Evolutionary conservation across 2,329 filamentous ascomycete species (phyloP), one percentile per base, ranked within the genome.

Genomic region (Hypoxylon sp.): DNA sequence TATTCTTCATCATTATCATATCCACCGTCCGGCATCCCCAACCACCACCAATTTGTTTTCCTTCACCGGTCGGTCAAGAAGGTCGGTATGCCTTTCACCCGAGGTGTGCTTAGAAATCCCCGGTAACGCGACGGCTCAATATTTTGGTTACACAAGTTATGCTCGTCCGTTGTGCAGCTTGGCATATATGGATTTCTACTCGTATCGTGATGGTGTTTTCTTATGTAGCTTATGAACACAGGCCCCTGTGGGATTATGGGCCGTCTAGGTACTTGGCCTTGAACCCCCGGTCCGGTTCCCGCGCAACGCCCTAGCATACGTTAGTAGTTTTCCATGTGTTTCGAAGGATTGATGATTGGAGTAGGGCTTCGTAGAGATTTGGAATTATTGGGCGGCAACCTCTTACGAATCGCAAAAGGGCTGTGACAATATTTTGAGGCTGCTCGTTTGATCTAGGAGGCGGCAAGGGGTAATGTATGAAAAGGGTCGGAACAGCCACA

Each of bases 281-380:
- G 47, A 55, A 55, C 51, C 55, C 55, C 55, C 47, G 55, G 55
- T 58, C 51, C 55, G 55, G 55, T 55, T 58, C 48, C 55, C 55
- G 55, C 55, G 55, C 47, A 55, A 58, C 35, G 47, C 47, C 55
- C 51, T 55, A 55, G 51, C 47, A 47, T 51, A 38, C 43, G 32
- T 51, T 46, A 42, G 43, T 46, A 52, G 35, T 47, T 55, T 58
- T 58, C 51, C 40, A 55, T 52, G 42, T 45, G 55, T 52, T 58
- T 58, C 55, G 55, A 58, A 58, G 55, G 51, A 55, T 55, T 58
- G 32, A 30, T 23, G 8, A 54, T 38, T 29, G 34, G 38, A 30
- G 32, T 49, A 50, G 41, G 54, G 37, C 32, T 34, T 45, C 15
- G 47, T 43, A 19, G 34, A 31, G 41, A 31, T 41, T 53, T 30